A percentile compares a stretch with the other conserved stretches of the same genome.
These are phyloP conservation scores for Ustilaginoidea virens DNA, from an alignment of 2,329 filamentous ascomycete species.

Conservation along the genomic window DNA sequence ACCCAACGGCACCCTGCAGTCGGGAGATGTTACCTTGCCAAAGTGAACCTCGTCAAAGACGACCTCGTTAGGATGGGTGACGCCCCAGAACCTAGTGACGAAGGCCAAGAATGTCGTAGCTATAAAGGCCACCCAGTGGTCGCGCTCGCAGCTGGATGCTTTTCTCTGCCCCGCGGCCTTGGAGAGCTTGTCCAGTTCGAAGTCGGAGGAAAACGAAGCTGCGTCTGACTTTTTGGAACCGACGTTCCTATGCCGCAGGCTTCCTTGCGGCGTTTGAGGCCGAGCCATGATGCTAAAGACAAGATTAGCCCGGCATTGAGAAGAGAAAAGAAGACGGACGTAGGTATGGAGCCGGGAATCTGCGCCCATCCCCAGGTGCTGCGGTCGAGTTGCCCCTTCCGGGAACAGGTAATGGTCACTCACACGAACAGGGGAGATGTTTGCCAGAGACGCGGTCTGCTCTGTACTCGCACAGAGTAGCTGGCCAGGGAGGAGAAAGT, in stretches of 20 bases:
- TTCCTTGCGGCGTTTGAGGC: slow-evolving; percentile 37
- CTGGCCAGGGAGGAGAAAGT: too few relatives aligned
- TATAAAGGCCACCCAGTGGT: slow-evolving; percentile 65
- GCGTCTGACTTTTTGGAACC: slow-evolving; percentile 32
- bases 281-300: slow-evolving; percentile 25
- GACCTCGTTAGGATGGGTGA: slow-evolving; percentile 87
- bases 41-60: slow-evolving; percentile 99
- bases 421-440: too few relatives aligned
- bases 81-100: slow-evolving; percentile 86
- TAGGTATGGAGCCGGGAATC: too few relatives aligned
- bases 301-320: not conserved
- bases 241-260: slow-evolving; percentile 43
- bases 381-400: too few relatives aligned
- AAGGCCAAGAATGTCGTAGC: slow-evolving; percentile 77
- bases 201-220: slow-evolving; percentile 22
- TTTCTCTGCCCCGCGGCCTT: slow-evolving; percentile 19
- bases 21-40: slow-evolving; percentile 98
- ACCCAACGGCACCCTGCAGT: not conserved
- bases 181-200: slow-evolving; percentile 35
- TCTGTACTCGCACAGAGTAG: too few relatives aligned
- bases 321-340: not conserved
- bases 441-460: too few relatives aligned
- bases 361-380: too few relatives aligned
- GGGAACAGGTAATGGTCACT: too few relatives aligned
- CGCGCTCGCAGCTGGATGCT: slow-evolving; percentile 47